Evolutionary conservation across 225 moss, liverwort and hornwort species (phyloP), one percentile per base, ranked within the genome.

Genomic region (Asterella californica): DNA sequence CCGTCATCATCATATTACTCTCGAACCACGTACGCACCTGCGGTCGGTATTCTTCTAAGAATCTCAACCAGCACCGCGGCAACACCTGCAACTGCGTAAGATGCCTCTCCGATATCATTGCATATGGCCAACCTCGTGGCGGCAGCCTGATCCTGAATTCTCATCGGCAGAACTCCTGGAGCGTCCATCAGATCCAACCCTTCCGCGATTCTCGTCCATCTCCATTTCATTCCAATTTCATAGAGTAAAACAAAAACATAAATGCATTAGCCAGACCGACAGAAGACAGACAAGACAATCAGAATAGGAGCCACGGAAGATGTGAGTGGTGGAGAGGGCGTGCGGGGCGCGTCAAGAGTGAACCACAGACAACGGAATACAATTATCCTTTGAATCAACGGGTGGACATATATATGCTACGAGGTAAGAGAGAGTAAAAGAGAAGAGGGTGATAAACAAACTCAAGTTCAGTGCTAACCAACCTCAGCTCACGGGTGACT

Each of bases 81-180:
- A 46, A 99, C 97, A 71, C 97, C 97, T 4, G 97, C 94, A 70
- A 95, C 93, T 2, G 97, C 97, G 73, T 99, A 99, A 9, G 97
- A 88, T 83, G 93, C 92, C 84, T 99, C 97, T 9, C 97, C 97
- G n/a, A 99, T 99, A 80, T 99, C 94, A 66, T 99, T 99, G 83
- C 94, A 95, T 66, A 95, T 95, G 72, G 97, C 94, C 27, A 99
- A 76, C 79, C 93, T 78, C 15, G 97, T 99, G 24, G 97, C 97
- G 52, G 91, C 91, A 42, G 97, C 97, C 77, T 99, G 97, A 87
- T 99, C 97, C 81, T 90, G 91, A 12, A 99, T 94, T 80, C 89
- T 83, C 93, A 95, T 95, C 11, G 97, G 97, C 15, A 99, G 78
- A 79, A 99, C 93, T 25, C 97, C 97, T 2, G 97, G 97, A 21